Evolutionary conservation across 331 rosid species (phyloP), one percentile per base, ranked within the genome.

Genomic region (Cydonia oblonga): DNA sequence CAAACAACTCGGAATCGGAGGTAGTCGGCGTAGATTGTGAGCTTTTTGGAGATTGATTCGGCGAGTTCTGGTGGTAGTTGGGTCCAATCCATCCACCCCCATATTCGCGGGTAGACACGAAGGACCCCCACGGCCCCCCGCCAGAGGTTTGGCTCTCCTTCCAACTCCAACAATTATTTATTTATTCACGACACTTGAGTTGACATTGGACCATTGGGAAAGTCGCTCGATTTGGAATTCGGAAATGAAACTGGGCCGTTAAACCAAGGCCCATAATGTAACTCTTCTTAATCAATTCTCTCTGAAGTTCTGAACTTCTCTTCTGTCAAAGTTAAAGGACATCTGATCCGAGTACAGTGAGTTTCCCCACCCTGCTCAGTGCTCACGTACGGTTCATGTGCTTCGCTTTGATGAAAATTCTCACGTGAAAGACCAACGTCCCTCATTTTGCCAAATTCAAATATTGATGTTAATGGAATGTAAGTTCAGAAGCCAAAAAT

Each of bases 61-160:
- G 88, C 42, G 49, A 90, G 86, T 60, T 90, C 95, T 9, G 80
- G 51, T 0, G 92, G 95, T 22, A 90, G 87, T 52, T 79, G 82
- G 7, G 66, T 64, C 95, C 92, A 90, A 29, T 75, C 87, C 1
- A 29, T 75, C 87, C 1, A 24, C 80, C 3, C 44, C 78, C 90
- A 87, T 84, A 52, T 76, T 38, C 68, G 5, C 19, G 7, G 68
- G 56, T 22, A 5, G 52, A 54, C 49, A 14, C 15, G 67, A 5
- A 49, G 20, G 54, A n/a, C 0, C 44, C 35, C 35, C 66, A 3
- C 6, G 18, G 11, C 23, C 66, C 12, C 66, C 23, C 4, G 33
- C n/a, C 32, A 46, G n/a, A 15, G n/a, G 3, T 46, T 46, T 46
- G 52, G 52, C n/a, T 18, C 2, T 28, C 42, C 66, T 59, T 59